A percentile compares a stretch with the other conserved stretches of the same genome.
Conservation (phyloP, 306 rosid genomes). For the Vachellia pachyceras region DNA sequence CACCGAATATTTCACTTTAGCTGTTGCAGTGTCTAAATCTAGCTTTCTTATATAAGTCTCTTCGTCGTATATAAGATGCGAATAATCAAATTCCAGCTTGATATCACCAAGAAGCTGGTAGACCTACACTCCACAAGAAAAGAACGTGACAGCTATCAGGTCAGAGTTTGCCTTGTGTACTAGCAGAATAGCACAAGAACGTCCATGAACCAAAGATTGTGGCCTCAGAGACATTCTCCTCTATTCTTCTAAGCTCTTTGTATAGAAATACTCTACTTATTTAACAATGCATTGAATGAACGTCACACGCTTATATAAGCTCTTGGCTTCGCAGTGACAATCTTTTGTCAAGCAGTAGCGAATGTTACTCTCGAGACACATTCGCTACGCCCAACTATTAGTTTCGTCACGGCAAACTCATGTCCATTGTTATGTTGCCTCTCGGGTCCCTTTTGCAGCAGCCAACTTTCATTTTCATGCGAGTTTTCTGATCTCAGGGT, state of each 20-base stretch:
- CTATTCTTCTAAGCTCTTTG: not conserved
- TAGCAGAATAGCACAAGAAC: not conserved
- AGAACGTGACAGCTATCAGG: constrained; percentile 13
- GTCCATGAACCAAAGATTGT: not conserved
- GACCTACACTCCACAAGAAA: constrained; percentile 45
- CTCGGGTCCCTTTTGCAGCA: too few species aligned
- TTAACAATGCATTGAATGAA: not conserved
- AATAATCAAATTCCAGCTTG: constrained; percentile 65
- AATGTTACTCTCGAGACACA: too few species aligned
- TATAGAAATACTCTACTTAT: not conserved
- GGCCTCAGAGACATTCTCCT: constrained; percentile 3
- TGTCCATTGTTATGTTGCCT: too few species aligned
- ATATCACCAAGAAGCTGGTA: constrained; percentile 77
- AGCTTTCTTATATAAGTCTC: constrained; percentile 66
- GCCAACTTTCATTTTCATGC: too few species aligned
- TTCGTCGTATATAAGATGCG: constrained; percentile 49
- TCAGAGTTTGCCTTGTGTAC: not conserved
- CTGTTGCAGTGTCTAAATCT: constrained; percentile 73
- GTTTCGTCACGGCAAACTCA: too few species aligned
- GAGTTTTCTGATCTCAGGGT: too few species aligned
- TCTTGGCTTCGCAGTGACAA: too few species aligned
- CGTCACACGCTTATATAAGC: too few species aligned
- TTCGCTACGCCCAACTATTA: too few species aligned
- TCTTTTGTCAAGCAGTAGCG: too few species aligned
- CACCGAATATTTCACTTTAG: constrained; percentile 57